These are phyloP conservation scores for Irpex rosettiformis DNA, from an alignment of 1,284 basidiomycete species.

Conservation along the genomic window DNA sequence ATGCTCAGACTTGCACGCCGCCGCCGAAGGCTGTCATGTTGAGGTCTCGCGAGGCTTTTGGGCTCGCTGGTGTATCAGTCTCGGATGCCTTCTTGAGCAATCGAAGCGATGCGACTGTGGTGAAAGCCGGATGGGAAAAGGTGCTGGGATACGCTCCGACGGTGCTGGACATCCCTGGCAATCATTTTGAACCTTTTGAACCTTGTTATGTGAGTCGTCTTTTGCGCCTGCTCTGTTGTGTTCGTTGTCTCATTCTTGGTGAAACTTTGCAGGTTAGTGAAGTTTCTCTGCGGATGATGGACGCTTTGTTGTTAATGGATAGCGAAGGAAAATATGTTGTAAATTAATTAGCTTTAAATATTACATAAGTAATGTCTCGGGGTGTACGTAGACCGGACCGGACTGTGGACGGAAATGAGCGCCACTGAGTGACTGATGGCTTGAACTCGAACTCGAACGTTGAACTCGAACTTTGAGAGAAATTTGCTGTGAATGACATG, in stretches of 20 bases:
- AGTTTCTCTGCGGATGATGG: not conserved
- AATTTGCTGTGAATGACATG: too few species aligned
- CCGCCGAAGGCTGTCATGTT: constrained; percentile 17
- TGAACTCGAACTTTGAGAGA: too few species aligned
- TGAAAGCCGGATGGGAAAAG: constrained; percentile 46
- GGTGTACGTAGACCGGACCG: too few species aligned
- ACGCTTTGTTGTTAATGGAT: not conserved
- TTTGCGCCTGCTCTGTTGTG: not conserved
- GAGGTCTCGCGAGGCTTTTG: constrained; percentile 7
- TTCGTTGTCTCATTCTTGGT: not conserved
- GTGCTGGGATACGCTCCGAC: constrained; percentile 36
- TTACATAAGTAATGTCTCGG: too few species aligned
- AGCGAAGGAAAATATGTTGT: not conserved
- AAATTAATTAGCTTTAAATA: not conserved
- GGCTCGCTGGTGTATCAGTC: constrained; percentile 5
- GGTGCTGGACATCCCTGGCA: constrained; percentile 56
- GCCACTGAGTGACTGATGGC: too few species aligned
- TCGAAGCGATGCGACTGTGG: constrained; percentile 31
- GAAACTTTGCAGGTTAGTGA: not conserved
- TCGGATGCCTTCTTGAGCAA: constrained; percentile 38
- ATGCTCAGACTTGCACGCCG: not conserved
- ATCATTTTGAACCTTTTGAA: constrained; percentile 63
- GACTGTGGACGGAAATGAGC: too few species aligned
- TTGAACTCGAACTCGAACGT: too few species aligned
- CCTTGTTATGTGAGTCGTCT: constrained; percentile 44